Conservation (phyloP, 2,329 filamentous ascomycete genomes). For the Stemphylium lycopersici region DNA sequence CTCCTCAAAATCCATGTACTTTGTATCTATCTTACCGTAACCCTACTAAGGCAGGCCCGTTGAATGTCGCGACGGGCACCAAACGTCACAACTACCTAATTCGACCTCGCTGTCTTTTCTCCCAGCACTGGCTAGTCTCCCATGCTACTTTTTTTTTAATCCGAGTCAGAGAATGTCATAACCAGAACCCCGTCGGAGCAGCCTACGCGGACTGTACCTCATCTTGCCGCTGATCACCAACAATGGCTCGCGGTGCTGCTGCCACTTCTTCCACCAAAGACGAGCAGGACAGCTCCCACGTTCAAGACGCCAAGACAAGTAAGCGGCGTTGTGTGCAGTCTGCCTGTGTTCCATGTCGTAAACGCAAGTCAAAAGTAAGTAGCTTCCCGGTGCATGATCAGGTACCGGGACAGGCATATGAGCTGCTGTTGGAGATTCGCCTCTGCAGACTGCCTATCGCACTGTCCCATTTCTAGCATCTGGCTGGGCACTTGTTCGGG, state of each 20-base stretch:
- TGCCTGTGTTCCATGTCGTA: slow-evolving; percentile 58
- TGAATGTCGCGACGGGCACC: slow-evolving; percentile 13
- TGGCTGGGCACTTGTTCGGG: slow-evolving; percentile 1
- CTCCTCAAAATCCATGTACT: slow-evolving; percentile 6
- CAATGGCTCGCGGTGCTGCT: slow-evolving; percentile 39
- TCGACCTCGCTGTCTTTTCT: slow-evolving; percentile 1
- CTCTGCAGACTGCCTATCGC: slow-evolving; percentile 27
- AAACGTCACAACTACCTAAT: slow-evolving; percentile 20
- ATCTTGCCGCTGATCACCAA: slow-evolving; percentile 15
- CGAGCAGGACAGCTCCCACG: slow-evolving; percentile 23
- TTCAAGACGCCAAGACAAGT: slow-evolving; percentile 31
- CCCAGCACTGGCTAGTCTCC: slow-evolving; percentile 16
- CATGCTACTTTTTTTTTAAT: slow-evolving; percentile 1
- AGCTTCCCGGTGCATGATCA: neutral
- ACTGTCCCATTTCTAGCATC: neutral
- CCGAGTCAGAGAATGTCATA: slow-evolving; percentile 23
- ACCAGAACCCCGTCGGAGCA: slow-evolving; percentile 27
- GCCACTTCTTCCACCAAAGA: slow-evolving; percentile 27
- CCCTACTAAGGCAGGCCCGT: slow-evolving; percentile 8
- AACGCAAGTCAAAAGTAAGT: slow-evolving; percentile 57
- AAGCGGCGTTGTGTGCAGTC: slow-evolving; percentile 47
- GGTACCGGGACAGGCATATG: neutral
- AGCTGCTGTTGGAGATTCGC: slow-evolving; percentile 15
- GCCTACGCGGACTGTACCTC: slow-evolving; percentile 14
- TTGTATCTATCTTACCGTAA: slow-evolving; percentile 6